phyloP scores from a whole-genome alignment of 495 filamentous ascomycete species.

The Aspergillus bertholletiae region DNA sequence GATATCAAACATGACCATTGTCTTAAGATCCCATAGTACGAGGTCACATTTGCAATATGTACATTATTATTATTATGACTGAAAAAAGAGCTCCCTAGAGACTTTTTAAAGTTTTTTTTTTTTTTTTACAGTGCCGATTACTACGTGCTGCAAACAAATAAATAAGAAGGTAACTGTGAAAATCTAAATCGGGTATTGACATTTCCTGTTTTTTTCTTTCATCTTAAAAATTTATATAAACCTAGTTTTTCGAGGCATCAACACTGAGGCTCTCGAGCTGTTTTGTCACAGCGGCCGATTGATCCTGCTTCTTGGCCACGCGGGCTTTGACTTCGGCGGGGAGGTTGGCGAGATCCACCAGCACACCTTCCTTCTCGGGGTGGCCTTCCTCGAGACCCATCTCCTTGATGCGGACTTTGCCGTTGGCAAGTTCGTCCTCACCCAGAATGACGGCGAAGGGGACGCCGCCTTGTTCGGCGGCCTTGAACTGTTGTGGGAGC shows the following conservation, averaged over 20 bases:
- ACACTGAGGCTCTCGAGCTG: conserved; percentile 23
- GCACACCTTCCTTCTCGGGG: conserved; percentile 80
- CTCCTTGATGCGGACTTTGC: conserved; percentile 81
- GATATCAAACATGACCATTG: too few species aligned
- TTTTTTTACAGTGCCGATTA: too few species aligned
- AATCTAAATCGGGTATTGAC: conserved; percentile 11
- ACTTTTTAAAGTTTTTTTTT: too few species aligned
- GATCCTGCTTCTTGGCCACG: conserved; percentile 23
- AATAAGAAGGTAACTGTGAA: not conserved
- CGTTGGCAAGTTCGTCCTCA: conserved; percentile 71
- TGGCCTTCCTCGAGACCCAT: conserved; percentile 75
- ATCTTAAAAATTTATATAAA: not conserved
- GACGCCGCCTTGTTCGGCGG: conserved; percentile 65
- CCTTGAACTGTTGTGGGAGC: conserved; percentile 73
- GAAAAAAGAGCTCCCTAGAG: not conserved
- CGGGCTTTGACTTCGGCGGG: conserved; percentile 56
- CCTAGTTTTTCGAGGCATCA: conserved; percentile 6
- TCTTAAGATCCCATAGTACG: conserved; percentile 15
- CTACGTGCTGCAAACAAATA: too few species aligned
- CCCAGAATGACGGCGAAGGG: conserved; percentile 77
- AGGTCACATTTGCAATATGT: conserved; percentile 40
- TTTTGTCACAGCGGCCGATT: conserved; percentile 18
- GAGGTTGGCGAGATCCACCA: conserved; percentile 59
- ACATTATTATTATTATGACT: not conserved
- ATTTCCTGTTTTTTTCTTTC: not conserved